These are phyloP conservation scores for Bisporella sp. DNA, from an alignment of 2,329 filamentous ascomycete genomes.

Conservation along the genomic window DNA sequence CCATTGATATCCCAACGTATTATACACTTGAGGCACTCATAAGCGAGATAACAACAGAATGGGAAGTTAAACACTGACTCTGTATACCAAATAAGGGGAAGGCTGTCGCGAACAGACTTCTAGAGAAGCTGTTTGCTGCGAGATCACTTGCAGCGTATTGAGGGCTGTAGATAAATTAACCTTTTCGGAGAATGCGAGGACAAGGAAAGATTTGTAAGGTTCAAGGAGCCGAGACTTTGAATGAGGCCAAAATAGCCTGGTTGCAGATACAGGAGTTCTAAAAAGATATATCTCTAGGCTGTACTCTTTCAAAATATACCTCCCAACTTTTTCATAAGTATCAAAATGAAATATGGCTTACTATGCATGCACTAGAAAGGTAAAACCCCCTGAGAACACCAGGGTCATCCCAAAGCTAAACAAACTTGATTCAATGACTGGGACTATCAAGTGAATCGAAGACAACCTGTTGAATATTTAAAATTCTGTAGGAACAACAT, in stretches of 20 bases:
- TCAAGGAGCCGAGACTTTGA: too few relatives aligned
- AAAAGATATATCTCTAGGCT: too few relatives aligned
- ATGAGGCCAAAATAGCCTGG: too few relatives aligned
- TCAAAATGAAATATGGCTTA: too few relatives aligned
- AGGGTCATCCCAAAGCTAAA: constrained; percentile 52
- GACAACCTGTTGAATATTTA: not conserved
- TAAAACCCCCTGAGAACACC: constrained; percentile 78
- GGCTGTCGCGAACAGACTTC: constrained; percentile 61
- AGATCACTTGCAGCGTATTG: constrained; percentile 69
- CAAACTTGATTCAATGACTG: not conserved
- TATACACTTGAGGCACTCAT: constrained; percentile 51
- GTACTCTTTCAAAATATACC: too few relatives aligned
- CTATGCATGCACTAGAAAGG: constrained; percentile 72
- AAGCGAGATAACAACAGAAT: not conserved
- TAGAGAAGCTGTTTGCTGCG: constrained; percentile 75
- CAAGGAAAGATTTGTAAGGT: too few relatives aligned
- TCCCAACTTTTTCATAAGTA: too few relatives aligned
- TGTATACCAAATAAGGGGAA: constrained; percentile 2
- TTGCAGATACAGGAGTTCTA: too few relatives aligned
- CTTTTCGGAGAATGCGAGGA: too few relatives aligned
- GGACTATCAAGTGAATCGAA: not conserved
- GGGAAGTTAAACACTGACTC: not conserved
- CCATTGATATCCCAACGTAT: constrained; percentile 61
- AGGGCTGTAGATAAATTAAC: constrained; percentile 30
- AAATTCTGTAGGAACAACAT: too few relatives aligned